Base-by-base conservation (phyloP, 2,329 filamentous ascomycete genomes). In the Colletotrichum sp. region DNA sequence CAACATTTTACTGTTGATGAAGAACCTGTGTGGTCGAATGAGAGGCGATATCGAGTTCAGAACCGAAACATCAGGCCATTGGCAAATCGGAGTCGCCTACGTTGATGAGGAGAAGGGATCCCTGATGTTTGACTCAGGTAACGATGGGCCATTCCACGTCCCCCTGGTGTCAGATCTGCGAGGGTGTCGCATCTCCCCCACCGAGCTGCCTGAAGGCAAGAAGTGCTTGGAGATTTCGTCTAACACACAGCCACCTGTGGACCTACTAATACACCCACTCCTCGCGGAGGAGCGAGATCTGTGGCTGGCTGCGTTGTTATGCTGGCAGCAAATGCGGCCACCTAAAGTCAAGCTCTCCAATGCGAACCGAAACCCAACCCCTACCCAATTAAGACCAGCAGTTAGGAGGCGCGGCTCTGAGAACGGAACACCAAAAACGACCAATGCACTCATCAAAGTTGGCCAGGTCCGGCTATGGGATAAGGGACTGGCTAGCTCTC, bases 391-490 rank as follows among this genome's bases (percentile, higher is more conserved):
- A 76, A 85, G 85, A 16, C 81, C 81, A 24, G 75, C 80, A 26
- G 78, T 75, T 5, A 71, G 76, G 34, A 67, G 74, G 36, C 77
- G 76, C 30, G 76, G 74, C 28, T 78, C 77, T 16, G 76, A 77
- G 13, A 77, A 71, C 14, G 68, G 63, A 10, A 36, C 64, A 5
- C 48, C 66, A 14, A 86, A 83, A 32, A 78, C 83, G 3, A 81
- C 84, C 2, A 97, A 93, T 71, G 70, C 73, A 16, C 97, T 99
- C 78, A 99, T 99, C 87, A 99, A 99, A 83, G 95, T 98, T 64
- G 97, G 96, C 71, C 96, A 96, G 82, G 92, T 98, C 82, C 93
- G 96, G 81, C 89, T 98, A 63, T 98, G 96, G 96, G 96, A 99
- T 84, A 97, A 94, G 82, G 93, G 93, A 3, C 81, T 87, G 8